Percentiles rank a stretch among this genome's conserved stretches.
Conservation (phyloP, 495 filamentous ascomycete genomes). For the Trypethelium eluteriae region DNA sequence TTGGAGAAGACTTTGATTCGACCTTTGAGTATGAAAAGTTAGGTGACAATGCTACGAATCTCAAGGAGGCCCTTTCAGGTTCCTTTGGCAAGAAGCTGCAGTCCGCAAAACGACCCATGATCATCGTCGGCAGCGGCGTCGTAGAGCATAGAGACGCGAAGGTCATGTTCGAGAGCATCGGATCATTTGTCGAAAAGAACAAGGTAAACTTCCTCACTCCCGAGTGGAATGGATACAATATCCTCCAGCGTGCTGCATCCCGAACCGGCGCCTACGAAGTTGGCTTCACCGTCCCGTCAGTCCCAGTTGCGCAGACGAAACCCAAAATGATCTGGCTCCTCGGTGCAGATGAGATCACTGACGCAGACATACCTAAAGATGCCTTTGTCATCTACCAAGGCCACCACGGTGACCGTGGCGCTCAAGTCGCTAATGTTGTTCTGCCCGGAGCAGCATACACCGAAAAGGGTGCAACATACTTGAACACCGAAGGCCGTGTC, state of each 20-base stretch:
- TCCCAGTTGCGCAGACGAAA: constrained; percentile 65
- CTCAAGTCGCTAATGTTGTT: constrained; percentile 86
- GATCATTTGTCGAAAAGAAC: constrained; percentile 85
- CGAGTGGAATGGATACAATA: constrained; percentile 96
- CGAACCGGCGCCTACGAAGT: constrained; percentile 89
- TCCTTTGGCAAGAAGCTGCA: constrained; percentile 84
- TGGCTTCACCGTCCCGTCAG: constrained; percentile 79
- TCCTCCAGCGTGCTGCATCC: constrained; percentile 88
- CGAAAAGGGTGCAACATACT: constrained; percentile 91
- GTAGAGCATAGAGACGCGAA: constrained; percentile 85
- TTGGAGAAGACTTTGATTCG: constrained; percentile 83
- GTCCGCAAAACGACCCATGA: constrained; percentile 86
- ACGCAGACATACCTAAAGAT: constrained; percentile 77
- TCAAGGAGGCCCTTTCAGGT: constrained; percentile 81
- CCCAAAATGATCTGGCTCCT: constrained; percentile 97
- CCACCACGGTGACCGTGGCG: constrained; percentile 91
- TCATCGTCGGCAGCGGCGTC: constrained; percentile 83
- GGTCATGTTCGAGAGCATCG: constrained; percentile 83
- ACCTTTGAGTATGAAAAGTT: constrained; percentile 92
- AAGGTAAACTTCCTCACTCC: constrained; percentile 74
- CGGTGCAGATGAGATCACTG: constrained; percentile 81
- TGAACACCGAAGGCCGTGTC: constrained; percentile 94
- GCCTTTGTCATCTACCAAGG: constrained; percentile 97
- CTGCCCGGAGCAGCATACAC: constrained; percentile 93
- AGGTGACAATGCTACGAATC: constrained; percentile 61